phyloP scores from a whole-genome alignment of 768 basidiomycete species.

The Pleurotus citrinopileatus region DNA sequence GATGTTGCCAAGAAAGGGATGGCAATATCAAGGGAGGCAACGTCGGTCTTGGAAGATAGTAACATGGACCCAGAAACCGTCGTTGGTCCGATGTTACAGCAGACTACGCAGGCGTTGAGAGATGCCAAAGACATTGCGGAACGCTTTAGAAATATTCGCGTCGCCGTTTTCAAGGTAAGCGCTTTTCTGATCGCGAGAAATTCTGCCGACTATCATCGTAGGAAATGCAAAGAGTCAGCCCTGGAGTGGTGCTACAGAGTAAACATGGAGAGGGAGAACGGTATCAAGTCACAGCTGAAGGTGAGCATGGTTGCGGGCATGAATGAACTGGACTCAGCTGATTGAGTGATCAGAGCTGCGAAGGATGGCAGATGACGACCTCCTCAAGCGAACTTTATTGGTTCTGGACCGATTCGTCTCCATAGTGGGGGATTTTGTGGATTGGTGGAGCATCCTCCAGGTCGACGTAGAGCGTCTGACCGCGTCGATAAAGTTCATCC shows the following conservation, averaged over 20 bases:
- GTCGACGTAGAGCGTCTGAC: slow-evolving; percentile 6
- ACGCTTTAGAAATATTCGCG: neutral
- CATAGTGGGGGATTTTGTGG: slow-evolving; percentile 1
- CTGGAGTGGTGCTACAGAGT: too few species aligned
- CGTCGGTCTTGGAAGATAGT: neutral
- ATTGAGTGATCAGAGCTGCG: too few species aligned
- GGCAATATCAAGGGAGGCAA: neutral
- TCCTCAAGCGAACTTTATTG: neutral
- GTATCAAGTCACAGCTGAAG: too few species aligned
- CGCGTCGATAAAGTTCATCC: neutral
- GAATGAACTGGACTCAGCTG: neutral
- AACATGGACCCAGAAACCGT: neutral
- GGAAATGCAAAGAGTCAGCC: slow-evolving; percentile 6
- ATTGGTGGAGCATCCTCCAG: slow-evolving; percentile 1
- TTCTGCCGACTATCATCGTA: neutral
- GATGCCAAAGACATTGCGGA: neutral
- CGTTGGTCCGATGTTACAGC: neutral
- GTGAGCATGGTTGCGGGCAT: neutral
- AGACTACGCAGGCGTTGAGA: neutral
- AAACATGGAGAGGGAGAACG: too few species aligned
- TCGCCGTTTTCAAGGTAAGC: neutral
- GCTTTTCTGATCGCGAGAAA: neutral
- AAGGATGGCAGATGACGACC: slow-evolving; percentile 2
- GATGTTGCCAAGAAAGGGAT: neutral
- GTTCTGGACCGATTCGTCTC: slow-evolving; percentile 1